A percentile compares a stretch with the other conserved stretches of the same genome.
Conservation (phyloP, 2,329 filamentous ascomycete species). For the Lasiodiplodia citricola region DNA sequence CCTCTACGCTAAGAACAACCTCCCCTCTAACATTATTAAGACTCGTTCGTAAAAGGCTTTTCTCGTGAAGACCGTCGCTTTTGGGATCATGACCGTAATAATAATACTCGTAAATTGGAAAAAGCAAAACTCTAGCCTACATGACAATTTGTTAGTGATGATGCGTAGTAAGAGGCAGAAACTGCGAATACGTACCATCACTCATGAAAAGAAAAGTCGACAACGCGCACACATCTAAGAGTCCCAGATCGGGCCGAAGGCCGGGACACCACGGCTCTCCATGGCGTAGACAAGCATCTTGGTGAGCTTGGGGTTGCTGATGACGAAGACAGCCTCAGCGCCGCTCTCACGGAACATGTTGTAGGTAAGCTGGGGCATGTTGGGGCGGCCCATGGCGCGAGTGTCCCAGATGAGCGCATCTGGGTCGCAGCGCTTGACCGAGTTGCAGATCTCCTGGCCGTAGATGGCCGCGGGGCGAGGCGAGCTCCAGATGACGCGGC, state of each 20-base stretch:
- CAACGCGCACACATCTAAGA: constrained; percentile 47
- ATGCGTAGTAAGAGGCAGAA: neutral
- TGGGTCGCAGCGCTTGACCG: constrained; percentile 63
- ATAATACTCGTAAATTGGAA: neutral
- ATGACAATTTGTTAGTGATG: neutral
- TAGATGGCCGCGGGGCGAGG: constrained; percentile 67
- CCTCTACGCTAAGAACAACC: too few relatives aligned
- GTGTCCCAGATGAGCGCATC: constrained; percentile 73
- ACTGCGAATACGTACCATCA: neutral
- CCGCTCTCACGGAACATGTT: constrained; percentile 52
- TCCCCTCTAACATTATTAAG: too few relatives aligned
- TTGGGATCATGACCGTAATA: neutral
- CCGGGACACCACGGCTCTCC: constrained; percentile 68
- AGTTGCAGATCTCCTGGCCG: constrained; percentile 60
- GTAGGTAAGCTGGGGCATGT: constrained; percentile 64
- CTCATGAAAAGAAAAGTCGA: neutral
- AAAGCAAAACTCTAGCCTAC: neutral
- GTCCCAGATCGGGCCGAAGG: constrained; percentile 78
- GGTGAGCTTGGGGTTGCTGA: constrained; percentile 72
- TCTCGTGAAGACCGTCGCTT: neutral
- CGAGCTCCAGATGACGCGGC: constrained; percentile 73
- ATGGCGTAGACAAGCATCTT: constrained; percentile 71
- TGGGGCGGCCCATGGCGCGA: constrained; percentile 61
- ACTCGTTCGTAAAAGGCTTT: too few relatives aligned
- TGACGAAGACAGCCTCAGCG: constrained; percentile 73